Conservation (phyloP, 1,284 basidiomycete species). For the Leucoagaricus sp. region DNA sequence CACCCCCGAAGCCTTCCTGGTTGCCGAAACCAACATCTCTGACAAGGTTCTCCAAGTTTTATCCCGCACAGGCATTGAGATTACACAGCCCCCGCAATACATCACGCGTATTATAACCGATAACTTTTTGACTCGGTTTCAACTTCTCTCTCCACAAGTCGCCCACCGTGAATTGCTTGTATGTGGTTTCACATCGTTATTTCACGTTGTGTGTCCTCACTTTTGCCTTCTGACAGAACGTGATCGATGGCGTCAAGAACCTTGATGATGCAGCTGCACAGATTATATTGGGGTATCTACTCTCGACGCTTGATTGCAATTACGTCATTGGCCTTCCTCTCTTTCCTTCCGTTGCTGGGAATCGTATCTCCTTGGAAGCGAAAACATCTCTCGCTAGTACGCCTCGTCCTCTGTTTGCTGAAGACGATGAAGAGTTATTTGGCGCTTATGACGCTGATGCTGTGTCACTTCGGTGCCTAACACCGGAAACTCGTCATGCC, state of each 20-base stretch:
- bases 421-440: constrained; percentile 30
- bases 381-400: neutral
- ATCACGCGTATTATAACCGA: constrained; percentile 24
- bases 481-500: constrained; percentile 13
- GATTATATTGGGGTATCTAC: constrained; percentile 34
- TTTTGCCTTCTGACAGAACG: neutral
- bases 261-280: constrained; percentile 15
- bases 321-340: constrained; percentile 37
- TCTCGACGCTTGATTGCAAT: constrained; percentile 29
- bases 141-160: constrained; percentile 10
- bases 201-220: neutral
- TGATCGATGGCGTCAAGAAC: constrained; percentile 7
- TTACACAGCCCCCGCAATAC: constrained; percentile 33
- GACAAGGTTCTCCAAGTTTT: constrained; percentile 25
- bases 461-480: constrained; percentile 29
- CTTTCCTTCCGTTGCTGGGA: constrained; percentile 26
- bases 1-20: constrained; percentile 25
- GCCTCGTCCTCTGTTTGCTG: constrained; percentile 27
- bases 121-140: neutral
- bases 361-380: constrained; percentile 23
- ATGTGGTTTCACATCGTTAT: neutral
- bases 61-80: constrained; percentile 27
- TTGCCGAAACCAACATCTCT: constrained; percentile 2
- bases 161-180: constrained; percentile 9
- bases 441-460: constrained; percentile 29